A percentile compares a stretch with the other conserved stretches of the same genome.
These are phyloP conservation scores for Ogataea minuta DNA, from an alignment of 805 yeast genomes.

Conservation along the genomic window DNA sequence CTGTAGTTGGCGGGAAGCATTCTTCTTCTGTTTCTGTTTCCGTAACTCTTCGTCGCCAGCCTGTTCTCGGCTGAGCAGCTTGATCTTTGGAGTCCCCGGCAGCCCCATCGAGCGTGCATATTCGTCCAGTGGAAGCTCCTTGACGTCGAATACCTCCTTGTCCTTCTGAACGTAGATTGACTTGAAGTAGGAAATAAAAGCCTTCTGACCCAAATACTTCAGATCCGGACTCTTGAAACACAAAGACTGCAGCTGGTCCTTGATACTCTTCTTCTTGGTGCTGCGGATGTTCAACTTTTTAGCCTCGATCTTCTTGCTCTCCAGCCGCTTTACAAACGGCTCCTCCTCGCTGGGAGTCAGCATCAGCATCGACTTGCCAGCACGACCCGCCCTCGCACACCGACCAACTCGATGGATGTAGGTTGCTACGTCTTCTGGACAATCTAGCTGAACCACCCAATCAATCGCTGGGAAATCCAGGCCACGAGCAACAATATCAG, in stretches of 20 bases:
- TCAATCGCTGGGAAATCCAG: constrained; percentile 90
- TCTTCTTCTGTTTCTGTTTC: constrained; percentile 68
- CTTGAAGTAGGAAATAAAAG: constrained; percentile 86
- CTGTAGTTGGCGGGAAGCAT: constrained; percentile 69
- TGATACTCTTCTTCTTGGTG: constrained; percentile 69
- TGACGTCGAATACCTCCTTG: constrained; percentile 78
- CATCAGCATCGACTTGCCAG: constrained; percentile 80
- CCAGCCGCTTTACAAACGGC: constrained; percentile 64
- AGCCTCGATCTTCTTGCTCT: constrained; percentile 63
- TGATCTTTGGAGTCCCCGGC: constrained; percentile 95
- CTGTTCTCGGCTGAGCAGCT: constrained; percentile 48
- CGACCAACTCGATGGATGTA: constrained; percentile 91
- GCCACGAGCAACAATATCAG: constrained; percentile 91
- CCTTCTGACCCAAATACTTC: constrained; percentile 93
- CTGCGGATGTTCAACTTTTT: constrained; percentile 72
- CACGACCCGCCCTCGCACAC: constrained; percentile 82
- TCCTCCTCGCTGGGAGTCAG: constrained; percentile 81
- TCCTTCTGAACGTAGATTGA: constrained; percentile 85
- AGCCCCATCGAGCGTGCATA: constrained; percentile 87
- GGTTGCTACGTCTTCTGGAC: constrained; percentile 88
- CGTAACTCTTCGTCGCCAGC: constrained; percentile 41
- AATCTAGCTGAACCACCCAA: constrained; percentile 92
- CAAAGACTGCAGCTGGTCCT: constrained; percentile 81
- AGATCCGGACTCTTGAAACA: constrained; percentile 90
- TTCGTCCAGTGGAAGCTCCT: constrained; percentile 73